These are phyloP conservation scores for Pseudopithomyces maydicus DNA, from an alignment of 2,329 filamentous ascomycete genomes.

Conservation along the genomic window DNA sequence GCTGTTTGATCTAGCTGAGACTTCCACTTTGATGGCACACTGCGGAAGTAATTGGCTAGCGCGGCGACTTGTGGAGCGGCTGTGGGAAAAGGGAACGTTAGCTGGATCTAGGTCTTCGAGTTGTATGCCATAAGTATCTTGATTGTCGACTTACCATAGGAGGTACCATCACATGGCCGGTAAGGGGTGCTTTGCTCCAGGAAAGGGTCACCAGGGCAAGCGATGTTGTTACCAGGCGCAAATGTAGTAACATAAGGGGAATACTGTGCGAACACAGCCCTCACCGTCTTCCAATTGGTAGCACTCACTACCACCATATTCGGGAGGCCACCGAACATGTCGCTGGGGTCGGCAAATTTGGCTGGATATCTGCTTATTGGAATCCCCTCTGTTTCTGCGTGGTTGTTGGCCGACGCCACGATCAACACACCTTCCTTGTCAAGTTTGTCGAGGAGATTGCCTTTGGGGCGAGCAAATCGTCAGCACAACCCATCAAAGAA, in stretches of 20 bases:
- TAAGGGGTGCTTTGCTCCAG: neutral
- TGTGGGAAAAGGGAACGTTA: neutral
- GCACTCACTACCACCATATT: constrained; percentile 4
- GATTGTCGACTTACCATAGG: neutral
- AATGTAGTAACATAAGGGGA: constrained; percentile 1
- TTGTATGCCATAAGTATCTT: neutral
- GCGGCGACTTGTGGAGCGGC: neutral
- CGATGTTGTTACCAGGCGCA: neutral
- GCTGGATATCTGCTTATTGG: neutral
- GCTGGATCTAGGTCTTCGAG: neutral
- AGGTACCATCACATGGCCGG: neutral
- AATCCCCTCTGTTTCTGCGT: neutral
- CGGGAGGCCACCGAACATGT: constrained; percentile 1
- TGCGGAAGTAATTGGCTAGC: neutral
- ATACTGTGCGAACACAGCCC: neutral
- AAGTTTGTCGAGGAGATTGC: neutral
- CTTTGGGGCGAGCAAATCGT: neutral
- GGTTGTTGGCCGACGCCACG: constrained; percentile 3
- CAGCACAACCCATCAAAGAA: neutral
- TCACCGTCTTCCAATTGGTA: neutral
- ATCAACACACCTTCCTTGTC: constrained; percentile 3
- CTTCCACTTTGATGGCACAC: neutral
- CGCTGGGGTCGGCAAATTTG: constrained; percentile 1
- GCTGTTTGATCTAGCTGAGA: neutral
- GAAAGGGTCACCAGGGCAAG: neutral